These are phyloP conservation scores for Endothia cerciana DNA, from an alignment of 2,329 filamentous ascomycete species.

Conservation along the genomic window DNA sequence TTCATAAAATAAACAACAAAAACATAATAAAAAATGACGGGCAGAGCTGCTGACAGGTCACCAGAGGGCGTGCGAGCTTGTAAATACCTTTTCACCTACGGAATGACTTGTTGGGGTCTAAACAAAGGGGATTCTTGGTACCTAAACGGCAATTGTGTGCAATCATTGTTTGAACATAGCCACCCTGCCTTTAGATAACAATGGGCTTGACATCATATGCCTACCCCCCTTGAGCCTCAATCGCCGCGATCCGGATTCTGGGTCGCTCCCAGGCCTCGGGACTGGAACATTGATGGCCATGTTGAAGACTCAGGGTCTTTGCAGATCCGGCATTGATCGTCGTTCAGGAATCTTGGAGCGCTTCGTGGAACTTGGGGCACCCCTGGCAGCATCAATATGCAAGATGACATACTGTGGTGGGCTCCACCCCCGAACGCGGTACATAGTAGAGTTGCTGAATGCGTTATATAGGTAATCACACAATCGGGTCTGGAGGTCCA, in stretches of 20 bases:
- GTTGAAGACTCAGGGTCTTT: not conserved
- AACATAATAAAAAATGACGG: not conserved
- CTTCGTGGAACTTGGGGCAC: not conserved
- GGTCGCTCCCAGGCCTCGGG: not conserved
- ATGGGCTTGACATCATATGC: not conserved
- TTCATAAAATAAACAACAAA: not conserved
- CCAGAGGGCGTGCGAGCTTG: not conserved
- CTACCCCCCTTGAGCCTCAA: not conserved
- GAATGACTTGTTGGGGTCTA: not conserved
- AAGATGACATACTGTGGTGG: conserved; percentile 7
- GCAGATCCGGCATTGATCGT: not conserved
- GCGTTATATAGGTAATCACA: too few species aligned
- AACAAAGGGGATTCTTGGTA: not conserved
- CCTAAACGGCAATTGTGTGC: not conserved
- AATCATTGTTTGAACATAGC: not conserved
- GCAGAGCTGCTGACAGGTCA: not conserved
- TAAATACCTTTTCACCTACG: not conserved
- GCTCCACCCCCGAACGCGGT: not conserved
- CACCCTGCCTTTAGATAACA: not conserved
- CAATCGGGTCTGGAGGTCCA: too few species aligned
- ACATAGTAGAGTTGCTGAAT: not conserved
- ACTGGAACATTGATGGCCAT: not conserved
- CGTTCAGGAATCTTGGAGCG: not conserved
- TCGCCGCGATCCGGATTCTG: not conserved
- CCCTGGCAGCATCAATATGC: not conserved